Evolutionary conservation across 768 basidiomycete genomes (phyloP).

Genomic region (Suillus bovinus): DNA sequence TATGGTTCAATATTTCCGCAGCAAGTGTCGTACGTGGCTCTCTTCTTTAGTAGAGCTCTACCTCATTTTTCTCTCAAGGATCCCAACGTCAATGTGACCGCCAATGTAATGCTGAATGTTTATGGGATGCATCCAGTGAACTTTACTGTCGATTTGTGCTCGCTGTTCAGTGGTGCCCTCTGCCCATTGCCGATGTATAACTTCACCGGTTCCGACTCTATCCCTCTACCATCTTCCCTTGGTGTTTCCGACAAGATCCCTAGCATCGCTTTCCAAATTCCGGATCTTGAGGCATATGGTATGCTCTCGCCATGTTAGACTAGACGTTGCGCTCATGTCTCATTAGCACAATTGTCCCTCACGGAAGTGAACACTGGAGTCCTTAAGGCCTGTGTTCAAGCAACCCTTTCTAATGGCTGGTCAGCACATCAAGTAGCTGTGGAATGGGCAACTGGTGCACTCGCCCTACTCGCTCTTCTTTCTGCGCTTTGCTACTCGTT

Average conservation of each 20-base stretch:
- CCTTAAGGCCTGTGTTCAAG: conserved; percentile 86
- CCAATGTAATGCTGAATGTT: conserved; percentile 81
- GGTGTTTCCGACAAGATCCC: conserved; percentile 64
- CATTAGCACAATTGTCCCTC: conserved; percentile 75
- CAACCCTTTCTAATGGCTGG: conserved; percentile 90
- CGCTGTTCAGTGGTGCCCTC: conserved; percentile 71
- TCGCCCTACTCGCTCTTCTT: conserved; percentile 59
- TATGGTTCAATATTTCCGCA: conserved; percentile 84
- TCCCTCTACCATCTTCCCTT: conserved; percentile 61
- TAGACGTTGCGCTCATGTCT: conserved; percentile 15
- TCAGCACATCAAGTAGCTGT: conserved; percentile 75
- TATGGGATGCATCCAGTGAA: conserved; percentile 87
- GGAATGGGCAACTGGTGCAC: conserved; percentile 72
- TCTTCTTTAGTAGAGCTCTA: conserved; percentile 1
- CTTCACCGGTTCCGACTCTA: conserved; percentile 78
- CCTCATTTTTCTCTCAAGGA: conserved; percentile 42
- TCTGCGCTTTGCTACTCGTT: conserved; percentile 58
- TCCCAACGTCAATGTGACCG: conserved; percentile 76
- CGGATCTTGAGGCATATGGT: conserved; percentile 78
- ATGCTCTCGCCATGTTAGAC: background rate
- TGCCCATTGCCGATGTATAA: conserved; percentile 85
- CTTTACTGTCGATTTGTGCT: conserved; percentile 84
- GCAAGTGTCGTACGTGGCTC: conserved; percentile 73
- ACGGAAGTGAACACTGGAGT: conserved; percentile 66
- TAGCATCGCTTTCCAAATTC: conserved; percentile 79